phyloP scores from a whole-genome alignment of 148 eudicot genomes.

The Camellia granthamiana region DNA sequence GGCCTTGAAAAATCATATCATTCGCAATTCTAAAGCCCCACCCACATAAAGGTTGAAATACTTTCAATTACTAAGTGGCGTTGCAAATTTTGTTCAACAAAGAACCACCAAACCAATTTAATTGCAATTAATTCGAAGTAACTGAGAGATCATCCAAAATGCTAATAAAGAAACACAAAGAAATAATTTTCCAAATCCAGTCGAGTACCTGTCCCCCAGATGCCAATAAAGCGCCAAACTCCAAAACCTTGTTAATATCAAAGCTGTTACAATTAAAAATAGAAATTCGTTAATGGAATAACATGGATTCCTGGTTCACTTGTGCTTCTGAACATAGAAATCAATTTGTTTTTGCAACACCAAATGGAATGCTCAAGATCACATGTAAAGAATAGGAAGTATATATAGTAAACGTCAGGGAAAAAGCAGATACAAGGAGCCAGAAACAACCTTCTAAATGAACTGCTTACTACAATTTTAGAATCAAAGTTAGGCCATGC shows the following conservation, averaged over 20 bases:
- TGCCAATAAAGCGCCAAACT: constrained; percentile 90
- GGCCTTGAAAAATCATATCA: no score
- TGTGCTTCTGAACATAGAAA: background rate
- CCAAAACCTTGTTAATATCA: constrained; percentile 84
- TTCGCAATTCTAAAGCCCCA: no score
- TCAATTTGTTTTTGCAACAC: background rate
- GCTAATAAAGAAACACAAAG: background rate
- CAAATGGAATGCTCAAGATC: background rate
- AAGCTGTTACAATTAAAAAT: constrained; percentile 38
- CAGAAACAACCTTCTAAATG: constrained; percentile 59
- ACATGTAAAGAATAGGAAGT: background rate
- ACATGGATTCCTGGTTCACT: background rate
- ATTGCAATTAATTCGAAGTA: background rate
- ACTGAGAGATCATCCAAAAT: background rate
- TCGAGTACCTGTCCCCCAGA: constrained; percentile 78
- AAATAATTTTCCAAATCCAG: background rate
- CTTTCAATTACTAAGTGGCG: no score
- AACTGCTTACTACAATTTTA: constrained; percentile 40
- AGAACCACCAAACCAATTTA: background rate
- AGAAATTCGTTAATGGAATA: background rate
- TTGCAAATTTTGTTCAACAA: background rate
- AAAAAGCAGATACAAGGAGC: background rate
- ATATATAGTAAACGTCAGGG: background rate
- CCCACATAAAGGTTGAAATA: no score
- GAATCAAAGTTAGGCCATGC: constrained; percentile 36